These are phyloP conservation scores for Arthonia radiata DNA, from an alignment of 495 filamentous ascomycete genomes.

Conservation along the genomic window DNA sequence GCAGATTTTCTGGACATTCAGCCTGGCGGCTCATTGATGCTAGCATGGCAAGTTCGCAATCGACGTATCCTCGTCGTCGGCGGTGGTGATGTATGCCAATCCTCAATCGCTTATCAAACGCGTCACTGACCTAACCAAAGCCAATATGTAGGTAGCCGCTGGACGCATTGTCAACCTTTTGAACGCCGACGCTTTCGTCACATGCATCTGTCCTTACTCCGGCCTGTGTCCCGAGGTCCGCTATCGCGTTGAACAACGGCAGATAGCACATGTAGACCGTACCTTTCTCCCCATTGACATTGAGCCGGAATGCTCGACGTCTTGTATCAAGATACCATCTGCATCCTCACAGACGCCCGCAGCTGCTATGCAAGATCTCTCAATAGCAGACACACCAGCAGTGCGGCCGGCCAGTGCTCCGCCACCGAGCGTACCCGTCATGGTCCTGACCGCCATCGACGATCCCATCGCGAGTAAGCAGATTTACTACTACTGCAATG, in stretches of 20 bases:
- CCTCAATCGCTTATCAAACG: slow-evolving; percentile 3
- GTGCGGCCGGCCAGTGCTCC: too few relatives aligned
- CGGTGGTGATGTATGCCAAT: slow-evolving; percentile 54
- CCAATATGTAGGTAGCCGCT: slow-evolving; percentile 77
- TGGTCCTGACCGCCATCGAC: slow-evolving; percentile 85
- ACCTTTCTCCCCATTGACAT: slow-evolving; percentile 64
- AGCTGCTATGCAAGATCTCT: too few relatives aligned
- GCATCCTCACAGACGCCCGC: too few relatives aligned
- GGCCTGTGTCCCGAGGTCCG: slow-evolving; percentile 76
- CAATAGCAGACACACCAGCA: slow-evolving; percentile 29
- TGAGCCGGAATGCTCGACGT: too few relatives aligned
- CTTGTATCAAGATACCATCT: too few relatives aligned
- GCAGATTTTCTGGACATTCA: slow-evolving; percentile 25
- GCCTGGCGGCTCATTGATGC: slow-evolving; percentile 71
- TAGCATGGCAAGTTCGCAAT: slow-evolving; percentile 79
- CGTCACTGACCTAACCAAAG: slow-evolving; percentile 2
- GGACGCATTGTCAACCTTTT: slow-evolving; percentile 79
- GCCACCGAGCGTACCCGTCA: too few relatives aligned
- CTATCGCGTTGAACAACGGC: slow-evolving; percentile 43
- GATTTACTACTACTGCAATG: slow-evolving; percentile 83
- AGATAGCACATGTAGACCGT: slow-evolving; percentile 56
- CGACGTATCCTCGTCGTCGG: slow-evolving; percentile 73
- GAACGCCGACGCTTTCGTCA: slow-evolving; percentile 81
- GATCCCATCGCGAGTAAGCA: slow-evolving; percentile 63
- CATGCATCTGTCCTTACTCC: slow-evolving; percentile 50